phyloP scores from a whole-genome alignment of 192 early-diverging fungal genomes.

The Linnemannia exigua region DNA sequence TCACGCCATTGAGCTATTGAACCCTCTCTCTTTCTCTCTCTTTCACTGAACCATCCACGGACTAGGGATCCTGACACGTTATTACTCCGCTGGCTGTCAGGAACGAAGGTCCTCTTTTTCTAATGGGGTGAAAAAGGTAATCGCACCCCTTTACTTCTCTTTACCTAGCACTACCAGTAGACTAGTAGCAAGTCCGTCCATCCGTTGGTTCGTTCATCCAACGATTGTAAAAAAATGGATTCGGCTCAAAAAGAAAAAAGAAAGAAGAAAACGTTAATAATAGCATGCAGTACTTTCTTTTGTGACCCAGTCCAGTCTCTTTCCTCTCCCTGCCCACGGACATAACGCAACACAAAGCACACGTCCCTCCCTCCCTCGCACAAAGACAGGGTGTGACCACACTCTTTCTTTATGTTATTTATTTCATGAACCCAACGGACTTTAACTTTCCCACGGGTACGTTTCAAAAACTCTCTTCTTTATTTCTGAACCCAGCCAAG shows the following conservation, averaged over 20 bases:
- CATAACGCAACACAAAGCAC: neutral
- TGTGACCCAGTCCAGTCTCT: neutral
- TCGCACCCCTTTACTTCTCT: too few relatives aligned
- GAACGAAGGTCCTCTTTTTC: neutral
- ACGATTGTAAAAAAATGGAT: too few relatives aligned
- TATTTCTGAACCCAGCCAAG: slow-evolving; percentile 2
- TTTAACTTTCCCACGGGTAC: slow-evolving; percentile 5
- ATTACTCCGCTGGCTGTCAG: slow-evolving; percentile 1
- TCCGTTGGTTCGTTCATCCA: neutral
- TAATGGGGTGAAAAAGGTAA: too few relatives aligned
- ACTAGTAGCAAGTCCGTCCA: too few relatives aligned
- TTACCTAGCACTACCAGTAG: too few relatives aligned
- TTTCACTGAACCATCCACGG: neutral
- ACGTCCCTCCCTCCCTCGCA: neutral
- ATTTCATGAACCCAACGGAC: neutral
- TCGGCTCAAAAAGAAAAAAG: neutral
- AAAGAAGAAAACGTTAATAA: neutral
- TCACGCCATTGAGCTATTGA: neutral
- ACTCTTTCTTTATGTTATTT: neutral
- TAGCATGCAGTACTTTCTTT: neutral
- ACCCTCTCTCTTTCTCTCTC: neutral
- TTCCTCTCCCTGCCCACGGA: neutral
- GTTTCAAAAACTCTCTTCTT: neutral
- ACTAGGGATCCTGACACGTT: slow-evolving; percentile 3
- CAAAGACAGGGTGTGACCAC: neutral